Evolutionary conservation across 768 basidiomycete species (phyloP), one percentile per base, ranked within the genome.

Genomic region (Boletus rubropictus): DNA sequence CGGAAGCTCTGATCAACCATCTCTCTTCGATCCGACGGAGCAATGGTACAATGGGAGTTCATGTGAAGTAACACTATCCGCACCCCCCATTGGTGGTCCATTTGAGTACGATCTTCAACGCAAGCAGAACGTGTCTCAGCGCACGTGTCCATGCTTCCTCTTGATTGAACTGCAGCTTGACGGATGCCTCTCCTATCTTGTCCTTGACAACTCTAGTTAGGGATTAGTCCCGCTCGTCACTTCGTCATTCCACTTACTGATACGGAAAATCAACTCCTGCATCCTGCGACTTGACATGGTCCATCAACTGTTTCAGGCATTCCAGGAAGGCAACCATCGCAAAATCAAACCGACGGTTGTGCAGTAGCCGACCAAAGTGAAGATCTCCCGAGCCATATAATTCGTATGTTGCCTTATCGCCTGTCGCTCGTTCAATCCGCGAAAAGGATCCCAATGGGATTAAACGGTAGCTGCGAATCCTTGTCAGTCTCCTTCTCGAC

Each of bases 271-370:
- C 89, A 44, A 90, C 70, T 46, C 69, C 72, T 12, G 79, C 54
- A 52, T 90, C 89, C 58, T 86, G 80, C 10, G 79, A 73, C 62
- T 81, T 82, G 42, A 91, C 86, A 58, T 86, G 80, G 49, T 96
- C 93, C 69, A 91, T 83, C 22, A 97, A 70, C 60, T 97, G 92
- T 58, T 90, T 86, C 32, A 99, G 71, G 62, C 94, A 96, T 54
- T 98, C 96, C 35, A 99, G 75, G 60, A 98, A 91, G 9, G 91
- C 89, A 10, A 95, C 91, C 89, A 98, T 94, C 2, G 86, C 95
- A 52, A 87, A 79, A 67, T 98, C 94, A 66, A 98, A 99, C 15
- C 95, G 81, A 33, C 94, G 82, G 60, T 98, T 97, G 58, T 98
- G 95, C 32, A 98, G 71, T 14, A 97, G 64, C 27, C 94, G 82